Base-by-base conservation (phyloP, 768 basidiomycete species). In the Mycena pura region DNA sequence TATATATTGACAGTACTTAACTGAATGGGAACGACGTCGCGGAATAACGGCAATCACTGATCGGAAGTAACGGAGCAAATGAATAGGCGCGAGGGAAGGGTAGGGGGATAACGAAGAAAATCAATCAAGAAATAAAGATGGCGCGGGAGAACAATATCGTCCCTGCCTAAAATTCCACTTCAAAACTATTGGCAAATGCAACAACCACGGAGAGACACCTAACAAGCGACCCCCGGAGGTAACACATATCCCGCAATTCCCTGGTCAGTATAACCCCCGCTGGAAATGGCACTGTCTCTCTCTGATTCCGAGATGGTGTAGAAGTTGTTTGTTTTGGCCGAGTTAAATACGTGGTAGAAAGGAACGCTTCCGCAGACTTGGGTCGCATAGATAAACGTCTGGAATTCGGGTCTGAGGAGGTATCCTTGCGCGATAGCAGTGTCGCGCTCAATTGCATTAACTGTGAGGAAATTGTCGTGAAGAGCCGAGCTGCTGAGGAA, bases 301-400 rank as follows among this genome's bases (percentile, higher is more conserved):
- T 65, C 64, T 32, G 36, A 31, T 14, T 40, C 53, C 14, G 60
- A 62, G 19, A 51, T 63, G 43, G 64, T 66, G 32, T 65, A 66
- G 25, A 65, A 59, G 46, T 64, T 56, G 53, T 64, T 55, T 25
- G 40, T 39, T 19, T 29, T 29, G 28, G 28, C 43, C 6, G 54
- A 10, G 52, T 59, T 66, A 27, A 55, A 66, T 29, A 64, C 21
- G 38, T 63, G 65, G 49, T 63, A 66, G 34, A 66, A 44, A 5
- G 65, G 57, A 29, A 51, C 31, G 32, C 57, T 66, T n/a, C 31
- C 31, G 32, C 44, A 28, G 28, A 39, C 49, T 45, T 45, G 56
- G 48, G 21, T 46, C 25, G 39, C 6, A 29, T 57, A 65, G 48
- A 65, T 52, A 39, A 39, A 52, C 13, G 50, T 52, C 21, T 38